Conservation (phyloP, 192 early-diverging fungal genomes). For the Phlyctochytrium arcticum region DNA sequence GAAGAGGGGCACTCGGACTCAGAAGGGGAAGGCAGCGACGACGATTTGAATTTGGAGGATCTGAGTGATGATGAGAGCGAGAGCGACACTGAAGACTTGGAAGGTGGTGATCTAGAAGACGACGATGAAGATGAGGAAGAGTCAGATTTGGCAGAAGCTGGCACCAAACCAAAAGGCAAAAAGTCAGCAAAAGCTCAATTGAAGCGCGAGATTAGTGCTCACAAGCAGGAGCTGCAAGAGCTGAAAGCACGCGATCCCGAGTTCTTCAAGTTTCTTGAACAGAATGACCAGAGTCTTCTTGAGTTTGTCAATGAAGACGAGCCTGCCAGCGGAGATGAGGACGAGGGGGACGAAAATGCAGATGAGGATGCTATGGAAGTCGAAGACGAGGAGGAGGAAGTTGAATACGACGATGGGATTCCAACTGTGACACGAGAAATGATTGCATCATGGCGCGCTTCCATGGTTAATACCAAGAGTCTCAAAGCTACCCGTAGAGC, state of each 20-base stretch:
- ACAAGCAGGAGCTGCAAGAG: slow-evolving; percentile 79
- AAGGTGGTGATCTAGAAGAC: slow-evolving; percentile 45
- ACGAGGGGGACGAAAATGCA: slow-evolving; percentile 47
- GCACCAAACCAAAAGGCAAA: slow-evolving; percentile 10
- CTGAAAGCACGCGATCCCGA: slow-evolving; percentile 84
- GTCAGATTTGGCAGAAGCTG: slow-evolving; percentile 33
- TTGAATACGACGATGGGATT: slow-evolving; percentile 10
- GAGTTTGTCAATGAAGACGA: slow-evolving; percentile 58
- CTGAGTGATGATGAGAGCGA: slow-evolving; percentile 38
- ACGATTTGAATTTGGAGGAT: slow-evolving; percentile 38
- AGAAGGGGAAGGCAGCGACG: slow-evolving; percentile 30
- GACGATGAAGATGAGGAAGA: slow-evolving; percentile 59
- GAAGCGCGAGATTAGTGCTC: slow-evolving; percentile 56
- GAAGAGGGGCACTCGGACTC: slow-evolving; percentile 20
- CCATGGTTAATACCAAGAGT: slow-evolving; percentile 52
- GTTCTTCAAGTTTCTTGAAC: slow-evolving; percentile 87
- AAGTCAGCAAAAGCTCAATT: slow-evolving; percentile 17
- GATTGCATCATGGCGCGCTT: slow-evolving; percentile 67
- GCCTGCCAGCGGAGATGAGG: slow-evolving; percentile 26
- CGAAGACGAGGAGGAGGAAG: slow-evolving; percentile 28
- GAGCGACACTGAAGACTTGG: slow-evolving; percentile 32
- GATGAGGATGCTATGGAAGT: slow-evolving; percentile 35
- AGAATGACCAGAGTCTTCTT: slow-evolving; percentile 81
- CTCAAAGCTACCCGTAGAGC: slow-evolving; percentile 67
- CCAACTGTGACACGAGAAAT: slow-evolving; percentile 65